Evolutionary conservation across 306 rosid species (phyloP), one percentile per base, ranked within the genome.

Genomic region (Malus sylvestris): DNA sequence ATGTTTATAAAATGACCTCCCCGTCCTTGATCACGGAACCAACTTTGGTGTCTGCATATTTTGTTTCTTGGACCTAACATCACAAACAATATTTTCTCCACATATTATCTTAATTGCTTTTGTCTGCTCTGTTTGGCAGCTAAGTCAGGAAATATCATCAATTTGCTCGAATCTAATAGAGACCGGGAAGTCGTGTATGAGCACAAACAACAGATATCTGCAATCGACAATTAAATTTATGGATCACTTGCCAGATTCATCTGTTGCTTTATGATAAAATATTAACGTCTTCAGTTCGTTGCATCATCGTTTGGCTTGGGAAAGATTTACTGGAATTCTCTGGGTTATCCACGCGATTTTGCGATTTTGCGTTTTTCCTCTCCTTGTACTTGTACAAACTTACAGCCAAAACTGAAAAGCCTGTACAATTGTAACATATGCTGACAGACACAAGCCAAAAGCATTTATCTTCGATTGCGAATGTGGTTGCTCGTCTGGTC

Each of bases 151-250:
- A 79, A 71, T 85, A 71, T 81, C 77, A 22, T 73, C 86, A 67
- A 77, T 86, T 74, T 95, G 97, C 90, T 76, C 70, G 76, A 76
- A 78, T 38, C 83, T 95, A 78, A 81, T 90, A 9, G 93, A 87
- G 74, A 95, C 93, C 20, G 93, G 97, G 8, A 88, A 85, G 82
- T 85, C 84, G 22, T 86, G 97, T 86, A 80, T 90, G 88, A 83
- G 86, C 68, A 76, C 60, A 22, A 79, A 73, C 68, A 86, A 90
- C 77, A 80, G 81, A 81, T 86, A 85, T 83, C 87, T 95, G 71
- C 88, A 60, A 45, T 86, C 89, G 8, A 92, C 96, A 62, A 77
- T 86, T 80, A 87, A 80, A 49, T 80, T 71, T 77, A 22, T 89
- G 76, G 94, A 81, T 76, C 84, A 65, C 69, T 74, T 71, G 8